These are phyloP conservation scores for Conoideocrella luteorostrata DNA, from an alignment of 2,329 filamentous ascomycete species.

Conservation along the genomic window DNA sequence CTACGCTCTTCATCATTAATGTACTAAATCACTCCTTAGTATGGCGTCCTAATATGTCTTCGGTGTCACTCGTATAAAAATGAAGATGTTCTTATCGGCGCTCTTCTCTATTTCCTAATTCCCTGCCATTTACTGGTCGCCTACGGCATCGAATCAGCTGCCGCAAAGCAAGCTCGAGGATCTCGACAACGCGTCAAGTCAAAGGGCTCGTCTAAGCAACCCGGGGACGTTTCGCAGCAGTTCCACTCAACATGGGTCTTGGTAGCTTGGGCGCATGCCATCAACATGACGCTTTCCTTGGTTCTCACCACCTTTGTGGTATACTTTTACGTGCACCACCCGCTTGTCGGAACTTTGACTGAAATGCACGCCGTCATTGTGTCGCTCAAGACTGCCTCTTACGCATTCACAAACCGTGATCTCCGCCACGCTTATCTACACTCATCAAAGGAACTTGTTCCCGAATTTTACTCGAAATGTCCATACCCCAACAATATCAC, in stretches of 20 bases:
- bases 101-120: slow-evolving; percentile 76
- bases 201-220: slow-evolving; percentile 35
- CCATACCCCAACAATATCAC: slow-evolving; percentile 92
- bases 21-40: slow-evolving; percentile 49
- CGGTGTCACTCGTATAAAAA: slow-evolving; percentile 80
- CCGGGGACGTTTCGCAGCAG: slow-evolving; percentile 54
- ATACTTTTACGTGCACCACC: slow-evolving; percentile 88
- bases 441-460: slow-evolving; percentile 63
- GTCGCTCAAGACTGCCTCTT: slow-evolving; percentile 93
- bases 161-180: slow-evolving; percentile 69
- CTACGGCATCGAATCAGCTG: slow-evolving; percentile 80
- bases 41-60: slow-evolving; percentile 90
- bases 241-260: slow-evolving; percentile 74
- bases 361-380: slow-evolving; percentile 91
- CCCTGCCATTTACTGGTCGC: slow-evolving; percentile 87
- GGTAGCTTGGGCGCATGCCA: slow-evolving; percentile 71
- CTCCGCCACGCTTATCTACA: slow-evolving; percentile 86
- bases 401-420: slow-evolving; percentile 94
- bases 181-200: slow-evolving; percentile 51
- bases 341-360: slow-evolving; percentile 83
- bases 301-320: slow-evolving; percentile 77
- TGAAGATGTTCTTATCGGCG: slow-evolving; percentile 69
- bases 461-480: slow-evolving; percentile 73
- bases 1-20: not conserved
- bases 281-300: slow-evolving; percentile 80